A percentile compares a stretch with the other conserved stretches of the same genome.
Evolutionary conservation across 1,284 basidiomycete species (phyloP).

Genomic region (Ganoderma leucocontextum): DNA sequence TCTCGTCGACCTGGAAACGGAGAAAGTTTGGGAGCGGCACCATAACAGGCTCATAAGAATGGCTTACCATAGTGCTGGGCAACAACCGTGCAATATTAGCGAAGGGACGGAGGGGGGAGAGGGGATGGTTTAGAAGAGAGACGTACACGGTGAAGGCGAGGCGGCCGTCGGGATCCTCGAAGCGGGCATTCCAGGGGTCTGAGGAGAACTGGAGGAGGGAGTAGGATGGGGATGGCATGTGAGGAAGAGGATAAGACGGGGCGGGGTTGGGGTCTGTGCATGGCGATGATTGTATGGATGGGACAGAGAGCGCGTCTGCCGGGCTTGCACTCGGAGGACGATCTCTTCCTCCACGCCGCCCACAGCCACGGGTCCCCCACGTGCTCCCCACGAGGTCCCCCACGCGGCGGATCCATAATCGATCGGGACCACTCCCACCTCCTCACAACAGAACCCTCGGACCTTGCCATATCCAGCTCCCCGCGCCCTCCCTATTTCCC

Average conservation of each 20-base stretch:
- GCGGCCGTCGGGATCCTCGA: conserved; percentile 67
- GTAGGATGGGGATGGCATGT: conserved; percentile 49
- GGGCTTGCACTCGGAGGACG: conserved; percentile 20
- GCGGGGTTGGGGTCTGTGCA: conserved; percentile 28
- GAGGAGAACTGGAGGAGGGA: conserved; percentile 69
- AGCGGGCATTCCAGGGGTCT: conserved; percentile 66
- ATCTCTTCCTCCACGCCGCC: conserved; percentile 23
- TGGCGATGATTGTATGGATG: conserved; percentile 32
- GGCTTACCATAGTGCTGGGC: conserved; percentile 28
- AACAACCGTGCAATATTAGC: conserved; percentile 21
- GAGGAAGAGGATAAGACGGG: conserved; percentile 34
- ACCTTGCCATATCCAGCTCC: not conserved
- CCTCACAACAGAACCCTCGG: conserved; percentile 10
- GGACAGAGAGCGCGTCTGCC: conserved; percentile 20
- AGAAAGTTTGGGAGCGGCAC: conserved; percentile 4
- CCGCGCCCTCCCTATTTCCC: conserved; percentile 16
- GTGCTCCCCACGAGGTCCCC: conserved; percentile 39
- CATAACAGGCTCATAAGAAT: not conserved
- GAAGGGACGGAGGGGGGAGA: conserved; percentile 3
- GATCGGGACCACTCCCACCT: conserved; percentile 31
- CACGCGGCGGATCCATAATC: conserved; percentile 34
- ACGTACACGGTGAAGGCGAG: conserved; percentile 74
- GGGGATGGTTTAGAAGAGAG: not conserved
- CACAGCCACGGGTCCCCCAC: conserved; percentile 35
- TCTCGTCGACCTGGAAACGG: conserved; percentile 53